Conservation (phyloP, 169 alveolate species). For the Plasmodium coatneyi region DNA sequence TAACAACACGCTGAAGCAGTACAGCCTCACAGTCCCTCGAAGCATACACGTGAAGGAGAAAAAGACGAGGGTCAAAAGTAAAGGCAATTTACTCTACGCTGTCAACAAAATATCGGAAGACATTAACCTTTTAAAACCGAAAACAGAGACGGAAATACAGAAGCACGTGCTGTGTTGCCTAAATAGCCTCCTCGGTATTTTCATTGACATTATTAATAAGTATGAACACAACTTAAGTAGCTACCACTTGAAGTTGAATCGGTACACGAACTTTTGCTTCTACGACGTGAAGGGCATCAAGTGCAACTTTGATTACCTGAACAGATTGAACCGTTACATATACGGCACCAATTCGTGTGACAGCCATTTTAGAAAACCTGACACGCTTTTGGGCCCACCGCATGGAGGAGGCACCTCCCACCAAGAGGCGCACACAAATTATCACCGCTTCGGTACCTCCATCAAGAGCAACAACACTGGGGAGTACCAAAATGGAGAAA, state of each 20-base stretch:
- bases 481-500: neutral
- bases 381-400: neutral
- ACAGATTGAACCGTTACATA: conserved; percentile 28
- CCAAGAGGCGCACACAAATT: neutral
- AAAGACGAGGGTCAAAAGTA: conserved; percentile 27
- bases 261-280: conserved; percentile 50
- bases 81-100: conserved; percentile 43
- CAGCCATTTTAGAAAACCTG: neutral
- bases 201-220: conserved; percentile 54
- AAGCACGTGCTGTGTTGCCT: conserved; percentile 17
- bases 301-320: conserved; percentile 22
- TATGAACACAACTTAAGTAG: conserved; percentile 62
- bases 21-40: conserved; percentile 12
- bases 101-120: conserved; percentile 42
- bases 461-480: neutral
- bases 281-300: conserved; percentile 39
- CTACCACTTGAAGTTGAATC: conserved; percentile 33
- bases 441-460: neutral
- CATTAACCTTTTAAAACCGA: conserved; percentile 19
- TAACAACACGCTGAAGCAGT: conserved; percentile 25
- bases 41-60: conserved; percentile 18
- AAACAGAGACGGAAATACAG: conserved; percentile 28
- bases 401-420: neutral
- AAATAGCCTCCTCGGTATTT: conserved; percentile 29
- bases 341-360: conserved; percentile 6